Percentiles rank a stretch among this genome's conserved stretches.
These are phyloP conservation scores for Musa beccarii DNA, from an alignment of 176 grass and related monocot species.

Conservation along the genomic window DNA sequence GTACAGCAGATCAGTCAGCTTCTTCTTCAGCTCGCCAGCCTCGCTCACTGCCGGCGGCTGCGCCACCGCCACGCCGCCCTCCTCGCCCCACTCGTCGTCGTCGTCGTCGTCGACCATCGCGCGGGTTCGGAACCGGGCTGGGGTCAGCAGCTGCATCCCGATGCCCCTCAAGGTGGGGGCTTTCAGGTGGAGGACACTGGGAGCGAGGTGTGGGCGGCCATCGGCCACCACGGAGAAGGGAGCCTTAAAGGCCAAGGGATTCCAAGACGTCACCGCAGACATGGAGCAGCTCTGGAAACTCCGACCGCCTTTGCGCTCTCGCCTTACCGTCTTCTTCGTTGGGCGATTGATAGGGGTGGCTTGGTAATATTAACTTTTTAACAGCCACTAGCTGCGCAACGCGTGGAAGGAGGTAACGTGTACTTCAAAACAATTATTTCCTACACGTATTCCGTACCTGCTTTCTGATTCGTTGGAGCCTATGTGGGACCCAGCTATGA, in stretches of 20 bases:
- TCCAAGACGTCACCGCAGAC: constrained; percentile 31
- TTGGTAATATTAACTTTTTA: too few relatives aligned
- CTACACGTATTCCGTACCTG: not conserved
- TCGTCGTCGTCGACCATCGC: constrained; percentile 39
- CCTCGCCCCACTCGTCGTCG: constrained; percentile 54
- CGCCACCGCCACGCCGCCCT: constrained; percentile 30
- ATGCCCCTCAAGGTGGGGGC: constrained; percentile 5
- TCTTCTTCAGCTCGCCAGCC: constrained; percentile 51
- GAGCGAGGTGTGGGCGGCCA: not conserved
- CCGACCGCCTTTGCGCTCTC: not conserved
- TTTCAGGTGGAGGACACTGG: not conserved
- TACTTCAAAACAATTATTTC: not conserved
- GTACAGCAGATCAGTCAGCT: constrained; percentile 64
- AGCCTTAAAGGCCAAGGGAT: constrained; percentile 29
- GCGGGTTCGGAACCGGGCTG: constrained; percentile 10
- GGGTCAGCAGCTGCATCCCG: not conserved
- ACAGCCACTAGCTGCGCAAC: not conserved
- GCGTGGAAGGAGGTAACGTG: not conserved
- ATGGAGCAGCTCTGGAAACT: constrained; percentile 8
- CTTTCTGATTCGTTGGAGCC: not conserved
- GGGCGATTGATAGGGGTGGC: too few relatives aligned
- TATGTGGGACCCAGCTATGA: too few relatives aligned
- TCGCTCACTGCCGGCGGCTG: constrained; percentile 28
- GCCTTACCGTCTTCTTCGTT: too few relatives aligned
- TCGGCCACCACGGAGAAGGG: not conserved